A percentile compares a stretch with the other conserved stretches of the same genome.
Evolutionary conservation across 2,329 filamentous ascomycete species (phyloP).

Genomic region (Teratosphaeria pseudoeucalypti): DNA sequence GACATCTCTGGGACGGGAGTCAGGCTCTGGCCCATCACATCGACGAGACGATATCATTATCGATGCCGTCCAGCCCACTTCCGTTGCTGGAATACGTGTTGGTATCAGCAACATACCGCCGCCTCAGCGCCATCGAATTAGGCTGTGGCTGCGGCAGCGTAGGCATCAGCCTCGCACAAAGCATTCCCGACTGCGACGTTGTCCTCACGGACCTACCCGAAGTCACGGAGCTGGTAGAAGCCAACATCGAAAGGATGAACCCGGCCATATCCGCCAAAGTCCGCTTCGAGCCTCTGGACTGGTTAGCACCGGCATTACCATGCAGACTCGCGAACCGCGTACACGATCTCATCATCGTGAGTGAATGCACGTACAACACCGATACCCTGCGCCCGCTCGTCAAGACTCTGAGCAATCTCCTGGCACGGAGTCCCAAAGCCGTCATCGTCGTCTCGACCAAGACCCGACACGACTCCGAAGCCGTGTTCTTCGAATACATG

Average conservation of each 20-base stretch:
- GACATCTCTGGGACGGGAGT: conserved; percentile 60
- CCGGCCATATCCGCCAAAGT: conserved; percentile 34
- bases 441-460: conserved; percentile 55
- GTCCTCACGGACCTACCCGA: conserved; percentile 57
- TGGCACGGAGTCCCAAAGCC: conserved; percentile 38
- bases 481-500: conserved; percentile 55
- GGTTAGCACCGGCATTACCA: conserved; percentile 38
- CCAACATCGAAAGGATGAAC: conserved; percentile 42
- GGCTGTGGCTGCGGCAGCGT: conserved; percentile 61
- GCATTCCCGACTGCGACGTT: conserved; percentile 42
- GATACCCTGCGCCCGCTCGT: conserved; percentile 57
- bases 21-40: conserved; percentile 47
- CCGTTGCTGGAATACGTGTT: conserved; percentile 29
- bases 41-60: conserved; percentile 30
- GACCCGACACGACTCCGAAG: conserved; percentile 55
- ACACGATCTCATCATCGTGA: conserved; percentile 53
- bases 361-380: conserved; percentile 65
- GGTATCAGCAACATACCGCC: conserved; percentile 28
- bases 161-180: conserved; percentile 50
- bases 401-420: conserved; percentile 42
- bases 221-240: conserved; percentile 48
- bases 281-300: conserved; percentile 48
- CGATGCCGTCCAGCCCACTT: conserved; percentile 17
- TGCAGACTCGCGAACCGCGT: conserved; percentile 34
- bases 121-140: conserved; percentile 50